Base-by-base conservation (phyloP, 2,329 filamentous ascomycete species). In the Diplocarpon mali region DNA sequence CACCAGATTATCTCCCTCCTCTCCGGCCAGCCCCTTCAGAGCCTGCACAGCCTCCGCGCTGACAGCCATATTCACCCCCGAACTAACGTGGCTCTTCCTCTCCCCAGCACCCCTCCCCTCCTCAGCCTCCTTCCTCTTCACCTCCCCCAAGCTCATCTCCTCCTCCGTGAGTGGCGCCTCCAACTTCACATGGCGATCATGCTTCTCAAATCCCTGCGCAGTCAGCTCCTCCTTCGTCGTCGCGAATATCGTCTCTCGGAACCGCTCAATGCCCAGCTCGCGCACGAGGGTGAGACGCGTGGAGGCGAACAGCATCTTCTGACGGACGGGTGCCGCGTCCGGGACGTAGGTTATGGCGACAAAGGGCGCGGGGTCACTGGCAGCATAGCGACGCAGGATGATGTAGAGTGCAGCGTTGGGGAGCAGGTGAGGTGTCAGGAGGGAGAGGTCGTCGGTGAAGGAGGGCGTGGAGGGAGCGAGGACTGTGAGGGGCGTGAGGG, bases 241-340 rank as follows among this genome's bases (percentile, higher is more conserved):
- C 10, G 74, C 76, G 60, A 89, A 87, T 35, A 90, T 70, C 17
- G 76, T 83, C 61, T 89, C 83, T 41, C 80, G 69, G 65, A 92
- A 90, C 57, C 86, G 73, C 62, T 92, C 85, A 43, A 78, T 75
- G 37, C 86, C 85, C 9, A 92, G 70, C 65, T 90, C 84, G 35
- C 85, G 75, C 40, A 82, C 75, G 1, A 92, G 71, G 0, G 84
- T 85, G 55, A 89, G 69, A 9, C 84, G 75, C 24, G 85, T 89
- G 17, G 79, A 76, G 5, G 85, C 85, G 62, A 90, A 89, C 16
- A 92, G 74, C 81, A 86, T 92, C 71, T 92, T 92, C 62, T 87
- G 82, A 32, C 85, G 79, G 45, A 92, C 85, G 24, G 81, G 83
- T 32, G 85, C 85, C 1, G 76, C 61, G 63, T 90, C 83, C 20